Evolutionary conservation across 257 asterid genomes (phyloP), one percentile per base, ranked within the genome.

Genomic region (Plantago elongata): DNA sequence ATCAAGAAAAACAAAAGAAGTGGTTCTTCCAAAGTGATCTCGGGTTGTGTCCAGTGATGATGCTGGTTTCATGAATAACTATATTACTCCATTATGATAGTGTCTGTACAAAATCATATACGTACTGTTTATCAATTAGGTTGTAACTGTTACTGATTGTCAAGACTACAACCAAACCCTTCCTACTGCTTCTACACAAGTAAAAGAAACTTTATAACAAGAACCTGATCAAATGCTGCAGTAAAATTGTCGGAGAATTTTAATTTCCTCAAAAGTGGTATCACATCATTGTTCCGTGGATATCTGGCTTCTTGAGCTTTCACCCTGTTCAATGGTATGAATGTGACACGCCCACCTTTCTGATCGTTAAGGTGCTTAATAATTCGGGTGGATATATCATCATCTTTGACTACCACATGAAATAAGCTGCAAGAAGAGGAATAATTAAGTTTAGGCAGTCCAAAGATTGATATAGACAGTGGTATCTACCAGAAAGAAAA

Each of bases 291-390:
- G 70, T 80, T 80, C 84, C 83, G 83, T 51, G 97, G 99, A 83
- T 89, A 89, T 63, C 78, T 61, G 68, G 85, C 91, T 7, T 56
- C 75, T 63, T 95, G 96, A 70, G 89, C 81, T 72, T 72, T 82
- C 81, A 93, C 97, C 82, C 99, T 82, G 81, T 93, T 93, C 83
- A 93, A 71, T 57, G 99, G 99, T 64, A 93, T 93, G 62, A 93
- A 93, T 65, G 99, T 93, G 58, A 89, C 99, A 57, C 99, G 84
- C 48, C 99, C 99, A 64, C 99, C 99, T 79, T 87, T 93, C 75
- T 79, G 95, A 51, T 95, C 87, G 73, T 89, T 93, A 65, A 93
- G 96, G 71, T 93, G 96, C 69, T 88, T 78, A 71, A 93, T 93
- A 57, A 93, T 93, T 57, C 78, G 75, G 64, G 97, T 89, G 61